Conservation (phyloP, 306 rosid species). For the Casuarina equisetifolia region DNA sequence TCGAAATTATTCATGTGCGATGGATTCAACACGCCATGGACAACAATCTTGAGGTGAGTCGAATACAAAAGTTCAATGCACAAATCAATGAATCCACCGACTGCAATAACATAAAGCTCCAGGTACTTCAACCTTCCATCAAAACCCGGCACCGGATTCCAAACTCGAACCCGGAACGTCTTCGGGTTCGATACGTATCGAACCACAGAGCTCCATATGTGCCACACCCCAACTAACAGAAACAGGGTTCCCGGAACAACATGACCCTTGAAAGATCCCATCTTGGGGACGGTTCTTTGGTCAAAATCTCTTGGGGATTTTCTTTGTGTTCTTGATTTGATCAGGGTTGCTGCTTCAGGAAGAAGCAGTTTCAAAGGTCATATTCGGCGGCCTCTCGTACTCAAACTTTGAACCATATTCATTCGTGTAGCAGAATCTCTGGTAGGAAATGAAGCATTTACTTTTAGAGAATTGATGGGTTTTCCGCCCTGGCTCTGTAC, state of each 20-base stretch:
- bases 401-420: not conserved
- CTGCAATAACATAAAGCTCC: constrained; percentile 74
- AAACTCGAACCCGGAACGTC: constrained; percentile 53
- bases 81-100: constrained; percentile 83
- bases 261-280: constrained; percentile 99
- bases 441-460: not conserved
- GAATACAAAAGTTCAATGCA: constrained; percentile 90
- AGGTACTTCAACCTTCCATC: constrained; percentile 75
- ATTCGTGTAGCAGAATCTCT: not conserved
- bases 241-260: constrained; percentile 89
- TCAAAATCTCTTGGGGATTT: not conserved
- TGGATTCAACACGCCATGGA: constrained; percentile 73
- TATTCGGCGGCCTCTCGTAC: constrained; percentile 14
- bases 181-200: constrained; percentile 56
- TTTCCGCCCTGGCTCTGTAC: not conserved
- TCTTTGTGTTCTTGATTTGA: constrained; percentile 19
- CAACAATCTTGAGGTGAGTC: constrained; percentile 82
- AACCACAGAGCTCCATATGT: constrained; percentile 75
- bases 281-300: constrained; percentile 1
- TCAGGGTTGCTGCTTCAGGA: constrained; percentile 20
- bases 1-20: constrained; percentile 92
- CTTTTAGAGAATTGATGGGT: too few species aligned
- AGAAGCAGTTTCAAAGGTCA: constrained; percentile 1
- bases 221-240: constrained; percentile 89
- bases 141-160: constrained; percentile 84